Evolutionary conservation across 441 rosid species (phyloP), one percentile per base, ranked within the genome.

Genomic region (Adansonia grandidieri): DNA sequence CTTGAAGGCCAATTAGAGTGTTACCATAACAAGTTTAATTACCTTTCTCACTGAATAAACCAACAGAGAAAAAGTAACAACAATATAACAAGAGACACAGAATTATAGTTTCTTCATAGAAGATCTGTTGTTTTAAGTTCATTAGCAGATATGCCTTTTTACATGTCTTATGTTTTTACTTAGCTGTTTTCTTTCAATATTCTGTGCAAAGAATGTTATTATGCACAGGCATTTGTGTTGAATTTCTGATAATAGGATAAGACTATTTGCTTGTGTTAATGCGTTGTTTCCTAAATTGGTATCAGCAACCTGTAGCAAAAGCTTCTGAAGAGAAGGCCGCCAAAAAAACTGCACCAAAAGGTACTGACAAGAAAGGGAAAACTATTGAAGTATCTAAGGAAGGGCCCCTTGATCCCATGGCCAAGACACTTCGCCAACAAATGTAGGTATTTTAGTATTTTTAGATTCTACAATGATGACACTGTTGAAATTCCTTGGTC

Each of bases 381-480:
- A 1, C 3, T 57, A 17, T 57, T 57, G 61, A 57, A 57, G 61
- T 57, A 57, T 28, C 63, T 19, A 57, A 57, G 22, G 61, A 58
- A 58, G 63, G 20, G 1, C 63, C 63, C 61, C 63, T 57, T 58
- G 63, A 58, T 58, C 63, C 63, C 8, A 32, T 9, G 63, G 63
- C 24, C 24, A 11, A 58, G 63, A 58, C 19, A 19, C 63, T 58
- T 58, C 63, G 63, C 63, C 63, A 58, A 19, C 63, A 9, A 58
- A 58, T 28, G 63, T 58, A 58, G 63, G 20, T 19, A 58, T 57
- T 2, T 28, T 58, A 19, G 63, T 58, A 58, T 19, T 57, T 57
- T 57, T 57, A 57, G 17, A 1, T 57, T 57, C 61, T 17, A 57
- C 19, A 15, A 4, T 56, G 61, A 56, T n/a, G 61, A 56, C 24